Base-by-base conservation (phyloP, 1,139 yeast genomes). In the Arxiozyma slooffiae region DNA sequence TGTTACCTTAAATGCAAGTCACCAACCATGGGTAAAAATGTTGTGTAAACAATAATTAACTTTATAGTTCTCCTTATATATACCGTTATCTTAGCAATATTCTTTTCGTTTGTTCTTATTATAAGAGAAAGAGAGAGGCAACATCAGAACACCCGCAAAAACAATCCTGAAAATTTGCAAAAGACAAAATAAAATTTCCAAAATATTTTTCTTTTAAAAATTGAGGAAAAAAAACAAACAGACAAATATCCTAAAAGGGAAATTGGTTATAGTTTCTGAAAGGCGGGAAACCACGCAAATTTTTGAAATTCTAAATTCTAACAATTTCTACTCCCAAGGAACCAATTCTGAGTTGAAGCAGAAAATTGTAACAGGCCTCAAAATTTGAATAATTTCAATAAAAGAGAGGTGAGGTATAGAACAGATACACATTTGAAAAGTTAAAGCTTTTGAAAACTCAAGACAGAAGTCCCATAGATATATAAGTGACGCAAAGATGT, bases 1-100 rank as follows among this genome's bases (percentile, higher is more conserved):
- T 20, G 75, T 81, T 20, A 71, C 72, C 54, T 70, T 77, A 55
- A 77, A 79, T 62, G 74, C 65, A 46, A 68, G 72, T 50, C 73
- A 79, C 58, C 88, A 82, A 62, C 87, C 89, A 1, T 84, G 94
- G 94, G 85, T 83, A 21, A 78, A 77, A 41, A 44, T 54, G n/a
- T 30, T 42, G 14, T 42, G 44, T 26, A 30, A 18, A 30, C n/a
- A 30, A 30, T 30, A 17, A 20, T 18, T 14, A 34, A 20, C 21
- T 16, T 17, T 38, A 30, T 16, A 30, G 17, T 4, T 18, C 39
- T 18, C 39, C n/a, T n/a, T 38, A 17, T 17, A 38, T 20, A 38
- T 17, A 38, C 21, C 16, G n/a, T 7, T 9, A 38, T 11, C 8
- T 20, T 8, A 30, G 36, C n/a, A 30, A 30, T 30, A 30, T 30